Base-by-base conservation (phyloP, 208 protist genomes). In the Crithidia bombi region DNA sequence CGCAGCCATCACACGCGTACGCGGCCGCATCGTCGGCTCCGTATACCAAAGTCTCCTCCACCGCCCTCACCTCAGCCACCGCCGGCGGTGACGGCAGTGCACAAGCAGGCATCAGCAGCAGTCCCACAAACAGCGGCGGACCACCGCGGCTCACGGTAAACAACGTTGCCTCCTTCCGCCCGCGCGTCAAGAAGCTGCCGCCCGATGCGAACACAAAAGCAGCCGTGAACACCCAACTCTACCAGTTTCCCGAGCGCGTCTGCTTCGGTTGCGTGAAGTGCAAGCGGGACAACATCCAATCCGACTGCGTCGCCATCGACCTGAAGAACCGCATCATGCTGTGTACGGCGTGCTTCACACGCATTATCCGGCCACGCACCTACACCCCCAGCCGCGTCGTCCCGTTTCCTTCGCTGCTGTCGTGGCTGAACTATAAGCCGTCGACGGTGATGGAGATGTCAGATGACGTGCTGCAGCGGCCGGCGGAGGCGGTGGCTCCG, bases 391-490 rank as follows among this genome's bases (percentile, higher is more conserved):
- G 73, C 58, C 82, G 89, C 58, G 73, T 91, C 44, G 86, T 94
- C 11, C 89, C 89, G 3, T 94, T 94, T 72, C 89, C 89, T 1
- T 94, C 89, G 5, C 79, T 94, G 51, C 78, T 94, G 41, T 92
- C 89, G 43, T 94, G 89, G 87, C 77, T 94, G 15, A 81, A 89
- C 65, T 94, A 94, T 79, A 83, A 75, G 59, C 89, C 89, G 6
- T 63, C 74, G 21, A 63, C 78, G 56, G 89, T 86, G 57, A 86
- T 83, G 70, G 73, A 82, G 62, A 74, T 94, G 51, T 63, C 84
- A 1, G 81, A 89, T 33, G 85, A 94, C 56, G 82, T 92, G n/a
- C 57, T 87, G 44, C 65, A 79, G 57, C 86, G 89, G 26, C 86
- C 86, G 35, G 89, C 86, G 2, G 86, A 92, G 76, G 89, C 85